Evolutionary conservation across 768 basidiomycete genomes (phyloP), one percentile per base, ranked within the genome.

Genomic region (Lentinula detonsa): DNA sequence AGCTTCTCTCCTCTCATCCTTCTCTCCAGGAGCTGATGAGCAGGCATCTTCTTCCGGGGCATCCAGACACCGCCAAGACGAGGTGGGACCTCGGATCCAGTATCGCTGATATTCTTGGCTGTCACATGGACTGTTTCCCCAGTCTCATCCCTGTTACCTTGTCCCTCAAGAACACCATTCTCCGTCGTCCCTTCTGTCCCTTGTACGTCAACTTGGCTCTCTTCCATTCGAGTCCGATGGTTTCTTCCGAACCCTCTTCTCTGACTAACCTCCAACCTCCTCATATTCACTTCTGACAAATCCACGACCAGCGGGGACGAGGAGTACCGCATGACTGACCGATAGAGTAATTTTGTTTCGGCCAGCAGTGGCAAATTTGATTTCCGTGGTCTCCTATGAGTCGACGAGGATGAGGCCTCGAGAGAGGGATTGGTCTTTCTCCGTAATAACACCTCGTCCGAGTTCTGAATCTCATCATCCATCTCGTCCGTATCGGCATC

Each of bases 291-390:
- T 23, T 69, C 76, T 0, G 90, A 86, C 28, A 99, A 77, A 71
- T 98, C 95, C 40, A 99, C 90, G 33, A 99, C 87, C 5, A 84
- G 81, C 0, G 92, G 89, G 2, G 86, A 85, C 0, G 93, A 86
- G 1, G 94, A 91, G 72, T 90, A 92, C 65, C 82, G 81, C 66
- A 95, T 87, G 8, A 98, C 90, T 64, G 96, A 91, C n/a, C 90
- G 84, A 68, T 92, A 95, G 18, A 99, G 78, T 45, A 88, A 71
- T 72, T 91, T 96, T 1, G 91, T 90, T 71, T 97, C 93, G 0
- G 86, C 89, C 1, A 86, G 76, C 48, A 98, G 78, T 0, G 89
- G 81, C 42, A 85, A 83, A 18, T 79, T 66, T 23, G 65, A 69
- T 3, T 75, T 71, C 2, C 69, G 65, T n/a, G 68, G 65, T 53